Base-by-base conservation (phyloP, 2,329 filamentous ascomycete genomes). In the Colletotrichum orchidophilum region DNA sequence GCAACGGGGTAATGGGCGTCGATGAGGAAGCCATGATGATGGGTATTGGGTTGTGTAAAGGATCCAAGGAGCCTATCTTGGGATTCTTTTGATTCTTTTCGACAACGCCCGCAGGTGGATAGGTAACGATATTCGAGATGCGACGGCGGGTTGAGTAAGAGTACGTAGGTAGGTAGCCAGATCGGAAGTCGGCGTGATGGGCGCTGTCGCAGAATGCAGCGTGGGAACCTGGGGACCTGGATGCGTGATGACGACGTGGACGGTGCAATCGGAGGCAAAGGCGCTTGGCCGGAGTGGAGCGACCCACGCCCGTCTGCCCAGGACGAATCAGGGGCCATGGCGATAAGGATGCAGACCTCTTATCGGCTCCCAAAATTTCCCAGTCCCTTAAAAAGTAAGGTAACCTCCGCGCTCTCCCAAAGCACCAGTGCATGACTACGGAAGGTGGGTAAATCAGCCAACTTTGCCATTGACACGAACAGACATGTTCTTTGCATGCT, bases 21-120 rank as follows among this genome's bases (percentile, higher is more conserved):
- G 92, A 94, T 69, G 91, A 93, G 71, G 92, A 94, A 71, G 92
- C 91, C 92, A 94, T 94, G 74, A 67, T 82, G 76, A 72, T 70
- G 50, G 64, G 31, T 35, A 69, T 46, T 11, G 65, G 65, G 15
- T 33, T 33, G 39, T 49, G 33, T 46, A 18, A 33, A 59, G 58
- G 59, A 63, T 54, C 53, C 9, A 35, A 54, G 11, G 53, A 60
- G 27, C 52, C 66, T 71, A 71, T 63, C 53, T 27, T 26, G 42
- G 35, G 57, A 55, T 69, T 39, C 46, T 54, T 29, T 33, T 33
- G 46, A 46, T 12, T 52, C 42, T 29, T 11, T 53, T 63, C 54
- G 11, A 35, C 59, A 39, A 21, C 35, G 53, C 53, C 53, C 12
- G n/a, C 3, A 1, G 55, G 29, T 9, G 26, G 6, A 24, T 53